A percentile compares a stretch with the other conserved stretches of the same genome.
Evolutionary conservation across 2,329 filamentous ascomycete species (phyloP).

Genomic region (Arthrobotrys conoides): DNA sequence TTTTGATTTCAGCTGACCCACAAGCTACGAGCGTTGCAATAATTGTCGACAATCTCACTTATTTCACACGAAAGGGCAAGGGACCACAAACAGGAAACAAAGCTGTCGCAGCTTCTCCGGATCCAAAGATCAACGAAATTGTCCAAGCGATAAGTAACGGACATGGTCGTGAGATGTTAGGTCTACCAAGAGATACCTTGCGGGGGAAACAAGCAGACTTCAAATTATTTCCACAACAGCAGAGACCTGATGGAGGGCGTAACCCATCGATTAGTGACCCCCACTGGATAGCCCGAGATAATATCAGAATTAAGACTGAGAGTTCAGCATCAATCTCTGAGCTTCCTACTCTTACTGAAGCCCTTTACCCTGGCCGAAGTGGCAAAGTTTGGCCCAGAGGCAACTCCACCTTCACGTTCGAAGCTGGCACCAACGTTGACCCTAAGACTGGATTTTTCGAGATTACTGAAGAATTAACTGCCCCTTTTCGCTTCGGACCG

Average conservation of each 20-base stretch:
- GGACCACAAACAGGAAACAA: conserved; percentile 50
- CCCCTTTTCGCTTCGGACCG: conserved; percentile 35
- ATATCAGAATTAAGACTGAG: too few relatives aligned
- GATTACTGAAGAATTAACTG: not conserved
- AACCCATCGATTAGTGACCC: too few relatives aligned
- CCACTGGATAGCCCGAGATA: too few relatives aligned
- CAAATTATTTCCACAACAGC: too few relatives aligned
- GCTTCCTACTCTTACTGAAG: not conserved
- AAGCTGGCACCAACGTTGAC: conserved; percentile 15
- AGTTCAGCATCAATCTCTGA: too few relatives aligned
- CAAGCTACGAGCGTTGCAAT: conserved; percentile 30
- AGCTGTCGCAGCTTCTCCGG: not conserved
- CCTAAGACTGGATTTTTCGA: conserved; percentile 32
- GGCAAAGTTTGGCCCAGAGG: conserved; percentile 5
- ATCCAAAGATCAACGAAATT: conserved; percentile 36
- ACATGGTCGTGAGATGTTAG: not conserved
- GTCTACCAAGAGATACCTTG: not conserved
- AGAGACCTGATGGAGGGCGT: too few relatives aligned
- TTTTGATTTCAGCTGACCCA: conserved; percentile 30
- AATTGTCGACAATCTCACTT: conserved; percentile 47
- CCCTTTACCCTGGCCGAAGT: not conserved
- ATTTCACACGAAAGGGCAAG: conserved; percentile 43
- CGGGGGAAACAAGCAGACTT: not conserved
- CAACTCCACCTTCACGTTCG: conserved; percentile 37
- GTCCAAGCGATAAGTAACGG: conserved; percentile 17